phyloP scores from a whole-genome alignment of 2,329 filamentous ascomycete species.

The Microcyclosporella mali region DNA sequence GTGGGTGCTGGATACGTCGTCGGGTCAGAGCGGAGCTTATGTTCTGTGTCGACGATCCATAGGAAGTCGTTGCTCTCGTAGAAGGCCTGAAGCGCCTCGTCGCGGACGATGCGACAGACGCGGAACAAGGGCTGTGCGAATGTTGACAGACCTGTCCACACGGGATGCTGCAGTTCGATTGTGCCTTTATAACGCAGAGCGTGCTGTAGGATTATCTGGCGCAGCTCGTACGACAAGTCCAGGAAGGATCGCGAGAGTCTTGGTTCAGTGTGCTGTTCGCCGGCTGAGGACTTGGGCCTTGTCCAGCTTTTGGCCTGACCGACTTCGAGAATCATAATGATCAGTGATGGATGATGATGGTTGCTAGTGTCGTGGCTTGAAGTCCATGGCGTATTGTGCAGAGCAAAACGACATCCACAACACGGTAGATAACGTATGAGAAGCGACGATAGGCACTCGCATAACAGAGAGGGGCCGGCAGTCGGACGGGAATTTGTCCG shows the following conservation, averaged over 20 bases:
- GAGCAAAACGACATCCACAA: too few species aligned
- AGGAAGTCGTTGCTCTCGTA: slow-evolving; percentile 21
- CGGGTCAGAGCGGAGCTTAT: slow-evolving; percentile 10
- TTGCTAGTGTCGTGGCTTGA: neutral
- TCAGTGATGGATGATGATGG: too few species aligned
- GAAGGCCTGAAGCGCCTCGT: slow-evolving; percentile 18
- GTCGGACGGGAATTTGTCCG: too few species aligned
- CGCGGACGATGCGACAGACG: slow-evolving; percentile 14
- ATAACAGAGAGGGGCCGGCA: too few species aligned
- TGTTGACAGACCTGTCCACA: slow-evolving; percentile 16
- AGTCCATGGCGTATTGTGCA: too few species aligned
- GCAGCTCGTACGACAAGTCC: slow-evolving; percentile 16
- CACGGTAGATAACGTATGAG: too few species aligned
- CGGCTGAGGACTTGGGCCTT: neutral
- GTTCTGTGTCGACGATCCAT: slow-evolving; percentile 19
- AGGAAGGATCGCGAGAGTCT: slow-evolving; percentile 8
- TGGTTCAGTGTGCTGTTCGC: neutral
- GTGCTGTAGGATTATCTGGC: slow-evolving; percentile 13
- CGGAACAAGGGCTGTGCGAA: slow-evolving; percentile 18
- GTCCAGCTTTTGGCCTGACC: neutral
- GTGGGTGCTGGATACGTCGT: slow-evolving; percentile 4
- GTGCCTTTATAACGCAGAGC: slow-evolving; percentile 14
- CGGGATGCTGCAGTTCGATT: slow-evolving; percentile 19
- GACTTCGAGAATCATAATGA: neutral
- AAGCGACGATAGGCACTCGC: too few species aligned